Evolutionary conservation across 2,329 filamentous ascomycete species (phyloP).

Genomic region (Colletotrichum sojae): DNA sequence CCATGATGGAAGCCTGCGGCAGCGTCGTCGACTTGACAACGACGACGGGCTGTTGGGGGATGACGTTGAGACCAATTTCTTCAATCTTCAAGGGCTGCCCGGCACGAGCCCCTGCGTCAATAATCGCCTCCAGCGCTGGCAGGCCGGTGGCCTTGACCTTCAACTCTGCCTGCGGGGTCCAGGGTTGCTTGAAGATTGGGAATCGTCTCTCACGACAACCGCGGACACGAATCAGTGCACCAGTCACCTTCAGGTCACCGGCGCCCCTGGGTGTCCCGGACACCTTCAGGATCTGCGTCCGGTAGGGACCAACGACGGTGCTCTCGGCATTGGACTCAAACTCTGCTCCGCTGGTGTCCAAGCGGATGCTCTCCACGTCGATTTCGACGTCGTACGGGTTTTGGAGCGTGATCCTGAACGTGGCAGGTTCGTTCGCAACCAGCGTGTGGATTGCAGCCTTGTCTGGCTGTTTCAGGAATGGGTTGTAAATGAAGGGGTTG

Average conservation of each 20-base stretch:
- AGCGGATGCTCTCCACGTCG: constrained; percentile 84
- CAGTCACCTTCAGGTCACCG: constrained; percentile 81
- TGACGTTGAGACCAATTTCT: constrained; percentile 78
- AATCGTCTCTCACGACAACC: constrained; percentile 88
- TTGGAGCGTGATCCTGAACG: constrained; percentile 87
- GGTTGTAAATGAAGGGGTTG: constrained; percentile 96
- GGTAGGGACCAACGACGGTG: constrained; percentile 82
- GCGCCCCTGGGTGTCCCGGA: constrained; percentile 75
- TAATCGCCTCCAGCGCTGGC: constrained; percentile 65
- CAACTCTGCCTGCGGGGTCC: constrained; percentile 76
- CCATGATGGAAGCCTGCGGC: constrained; percentile 88
- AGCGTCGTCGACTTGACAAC: constrained; percentile 82
- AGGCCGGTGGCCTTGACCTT: constrained; percentile 86
- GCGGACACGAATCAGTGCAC: constrained; percentile 83
- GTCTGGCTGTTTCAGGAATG: constrained; percentile 80
- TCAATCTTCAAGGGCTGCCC: constrained; percentile 62
- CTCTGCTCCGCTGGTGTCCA: constrained; percentile 81
- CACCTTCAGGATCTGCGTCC: constrained; percentile 84
- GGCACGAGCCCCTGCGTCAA: constrained; percentile 54
- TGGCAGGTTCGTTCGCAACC: constrained; percentile 83
- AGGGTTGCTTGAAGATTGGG: constrained; percentile 84
- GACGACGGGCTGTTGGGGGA: constrained; percentile 83
- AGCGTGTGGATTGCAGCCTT: constrained; percentile 75
- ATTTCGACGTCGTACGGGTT: constrained; percentile 96
- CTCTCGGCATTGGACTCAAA: constrained; percentile 78